phyloP scores from a whole-genome alignment of 1,284 basidiomycete genomes.

The Ceratobasidium papillatum region DNA sequence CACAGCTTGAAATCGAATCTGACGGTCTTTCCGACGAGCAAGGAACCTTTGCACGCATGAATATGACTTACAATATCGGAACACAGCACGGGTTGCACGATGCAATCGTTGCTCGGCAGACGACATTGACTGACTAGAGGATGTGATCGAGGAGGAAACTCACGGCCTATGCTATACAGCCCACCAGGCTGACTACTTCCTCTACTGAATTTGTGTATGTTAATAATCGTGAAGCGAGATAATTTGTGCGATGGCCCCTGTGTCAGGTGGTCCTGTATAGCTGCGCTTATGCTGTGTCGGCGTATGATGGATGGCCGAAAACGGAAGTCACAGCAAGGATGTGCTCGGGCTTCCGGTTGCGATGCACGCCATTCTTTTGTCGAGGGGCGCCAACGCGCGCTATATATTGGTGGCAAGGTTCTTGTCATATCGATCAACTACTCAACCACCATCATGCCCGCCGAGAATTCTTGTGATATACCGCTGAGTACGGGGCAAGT shows the following conservation, averaged over 20 bases:
- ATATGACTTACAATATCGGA: conserved; percentile 84
- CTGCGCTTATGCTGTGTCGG: conserved; percentile 17
- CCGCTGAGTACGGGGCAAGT: conserved; percentile 12
- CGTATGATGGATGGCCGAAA: neutral
- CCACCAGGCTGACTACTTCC: no score
- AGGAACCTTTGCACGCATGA: conserved; percentile 69
- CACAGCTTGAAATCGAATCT: conserved; percentile 68
- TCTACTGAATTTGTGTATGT: no score
- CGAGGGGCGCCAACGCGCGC: neutral
- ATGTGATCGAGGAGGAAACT: no score
- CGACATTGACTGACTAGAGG: neutral
- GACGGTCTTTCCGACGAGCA: conserved; percentile 55
- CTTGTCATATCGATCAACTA: neutral
- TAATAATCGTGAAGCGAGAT: neutral
- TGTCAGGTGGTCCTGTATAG: neutral
- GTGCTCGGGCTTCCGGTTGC: neutral
- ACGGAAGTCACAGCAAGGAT: conserved; percentile 5
- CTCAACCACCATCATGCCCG: conserved; percentile 5
- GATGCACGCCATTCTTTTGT: neutral
- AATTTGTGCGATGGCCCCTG: neutral
- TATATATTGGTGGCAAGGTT: neutral
- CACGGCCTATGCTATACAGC: no score
- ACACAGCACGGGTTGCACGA: conserved; percentile 78
- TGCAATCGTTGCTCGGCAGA: conserved; percentile 22
- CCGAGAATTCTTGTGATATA: neutral